Percentiles rank a stretch among this genome's conserved stretches.
phyloP scores from a whole-genome alignment of 2,329 filamentous ascomycete species.

The Trichoderma simmonsii region DNA sequence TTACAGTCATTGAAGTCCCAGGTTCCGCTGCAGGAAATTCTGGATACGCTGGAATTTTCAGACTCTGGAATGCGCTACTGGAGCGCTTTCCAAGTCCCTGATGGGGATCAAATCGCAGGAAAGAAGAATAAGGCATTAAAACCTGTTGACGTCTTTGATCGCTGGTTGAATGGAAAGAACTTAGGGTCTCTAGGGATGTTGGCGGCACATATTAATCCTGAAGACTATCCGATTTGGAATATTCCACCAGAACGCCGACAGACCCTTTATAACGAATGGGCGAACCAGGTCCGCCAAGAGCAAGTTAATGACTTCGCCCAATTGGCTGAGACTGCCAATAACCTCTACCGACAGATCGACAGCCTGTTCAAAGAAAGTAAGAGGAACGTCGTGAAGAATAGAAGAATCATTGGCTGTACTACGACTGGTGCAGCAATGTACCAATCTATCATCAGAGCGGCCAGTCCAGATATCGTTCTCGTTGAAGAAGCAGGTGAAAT shows the following conservation, averaged over 20 bases:
- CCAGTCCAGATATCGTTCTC: slow-evolving; percentile 57
- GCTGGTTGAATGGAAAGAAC: slow-evolving; percentile 21
- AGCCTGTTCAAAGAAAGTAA: slow-evolving; percentile 44
- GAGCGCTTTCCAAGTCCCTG: slow-evolving; percentile 54
- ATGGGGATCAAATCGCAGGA: slow-evolving; percentile 48
- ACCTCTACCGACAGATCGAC: slow-evolving; percentile 39
- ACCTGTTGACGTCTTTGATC: slow-evolving; percentile 21
- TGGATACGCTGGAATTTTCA: slow-evolving; percentile 50
- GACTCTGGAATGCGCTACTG: slow-evolving; percentile 50
- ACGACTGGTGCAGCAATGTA: slow-evolving; percentile 68
- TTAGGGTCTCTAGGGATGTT: not conserved
- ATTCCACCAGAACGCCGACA: slow-evolving; percentile 40
- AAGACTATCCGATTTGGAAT: slow-evolving; percentile 48
- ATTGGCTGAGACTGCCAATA: slow-evolving; percentile 41
- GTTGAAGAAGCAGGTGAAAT: slow-evolving; percentile 75
- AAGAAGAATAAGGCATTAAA: slow-evolving; percentile 42
- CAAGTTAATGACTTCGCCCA: slow-evolving; percentile 40
- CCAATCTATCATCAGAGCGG: slow-evolving; percentile 49
- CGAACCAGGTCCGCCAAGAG: slow-evolving; percentile 47
- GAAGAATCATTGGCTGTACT: slow-evolving; percentile 65
- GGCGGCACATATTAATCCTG: slow-evolving; percentile 21
- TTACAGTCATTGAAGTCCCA: not conserved
- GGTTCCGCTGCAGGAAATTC: slow-evolving; percentile 1
- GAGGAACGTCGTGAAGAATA: slow-evolving; percentile 45
- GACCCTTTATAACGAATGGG: slow-evolving; percentile 42